These are phyloP conservation scores for Yarrowia keelungensis DNA, from an alignment of 805 yeast species.

Conservation along the genomic window DNA sequence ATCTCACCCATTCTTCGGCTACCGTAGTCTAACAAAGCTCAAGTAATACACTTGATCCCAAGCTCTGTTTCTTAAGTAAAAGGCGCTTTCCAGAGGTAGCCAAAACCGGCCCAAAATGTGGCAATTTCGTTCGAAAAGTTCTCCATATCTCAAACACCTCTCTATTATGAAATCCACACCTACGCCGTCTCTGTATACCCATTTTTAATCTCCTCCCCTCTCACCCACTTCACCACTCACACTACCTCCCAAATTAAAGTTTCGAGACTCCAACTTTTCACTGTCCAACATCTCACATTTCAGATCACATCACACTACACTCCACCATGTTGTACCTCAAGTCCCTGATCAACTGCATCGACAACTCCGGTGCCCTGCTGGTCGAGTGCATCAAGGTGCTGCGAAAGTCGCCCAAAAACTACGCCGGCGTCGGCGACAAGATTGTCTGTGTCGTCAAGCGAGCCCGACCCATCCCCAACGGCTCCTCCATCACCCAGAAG, in stretches of 20 bases:
- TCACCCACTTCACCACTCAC: background rate
- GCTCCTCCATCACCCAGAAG: conserved; percentile 69
- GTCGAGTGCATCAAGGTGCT: conserved; percentile 96
- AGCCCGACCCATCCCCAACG: conserved; percentile 80
- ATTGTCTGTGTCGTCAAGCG: conserved; percentile 93
- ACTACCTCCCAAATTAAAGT: background rate
- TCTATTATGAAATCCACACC: no score
- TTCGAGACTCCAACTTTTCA: conserved; percentile 13
- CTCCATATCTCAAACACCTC: no score
- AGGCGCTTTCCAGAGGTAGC: no score
- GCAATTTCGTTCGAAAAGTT: no score
- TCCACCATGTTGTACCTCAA: conserved; percentile 82
- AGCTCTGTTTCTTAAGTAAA: no score
- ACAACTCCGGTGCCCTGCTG: conserved; percentile 92
- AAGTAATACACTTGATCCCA: no score
- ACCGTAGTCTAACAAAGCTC: no score
- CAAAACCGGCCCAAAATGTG: no score
- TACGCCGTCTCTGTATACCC: no score
- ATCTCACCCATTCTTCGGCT: no score
- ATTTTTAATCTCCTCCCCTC: no score
- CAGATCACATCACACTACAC: conserved; percentile 2
- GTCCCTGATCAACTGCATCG: conserved; percentile 86
- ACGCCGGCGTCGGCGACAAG: conserved; percentile 78
- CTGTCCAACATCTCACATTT: conserved; percentile 1
- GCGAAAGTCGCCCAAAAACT: conserved; percentile 83